Percentiles rank a stretch among this genome's conserved stretches.
These are phyloP conservation scores for Dendrobium chrysotoxum DNA, from an alignment of 106 monocot species.

Conservation along the genomic window DNA sequence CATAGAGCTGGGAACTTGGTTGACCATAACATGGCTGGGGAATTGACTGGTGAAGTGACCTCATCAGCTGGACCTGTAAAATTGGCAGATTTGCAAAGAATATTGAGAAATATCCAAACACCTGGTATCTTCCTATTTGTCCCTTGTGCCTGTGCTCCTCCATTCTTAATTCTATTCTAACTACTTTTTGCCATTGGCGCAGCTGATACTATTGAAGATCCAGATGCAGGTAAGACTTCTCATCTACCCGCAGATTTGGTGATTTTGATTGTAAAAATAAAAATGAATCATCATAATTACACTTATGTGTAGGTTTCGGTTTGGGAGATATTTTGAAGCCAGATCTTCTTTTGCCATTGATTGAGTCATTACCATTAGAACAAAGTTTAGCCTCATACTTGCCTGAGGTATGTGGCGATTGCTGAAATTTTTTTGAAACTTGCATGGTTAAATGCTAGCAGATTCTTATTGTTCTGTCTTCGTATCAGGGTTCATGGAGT, in stretches of 20 bases:
- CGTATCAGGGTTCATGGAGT: slow-evolving; percentile 61
- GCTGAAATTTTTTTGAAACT: not conserved
- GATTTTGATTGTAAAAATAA: not conserved
- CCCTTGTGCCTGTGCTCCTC: not conserved
- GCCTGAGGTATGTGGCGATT: slow-evolving; percentile 57
- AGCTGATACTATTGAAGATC: slow-evolving; percentile 50
- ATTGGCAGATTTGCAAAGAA: slow-evolving; percentile 88
- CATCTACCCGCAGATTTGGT: no score
- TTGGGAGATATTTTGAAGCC: slow-evolving; percentile 92
- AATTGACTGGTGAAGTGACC: slow-evolving; percentile 71
- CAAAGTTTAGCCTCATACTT: slow-evolving; percentile 61
- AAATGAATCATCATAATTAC: not conserved
- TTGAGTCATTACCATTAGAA: slow-evolving; percentile 68
- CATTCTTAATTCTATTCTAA: not conserved
- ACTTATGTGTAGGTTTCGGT: slow-evolving; percentile 43
- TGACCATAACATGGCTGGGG: slow-evolving; percentile 56
- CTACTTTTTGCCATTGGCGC: slow-evolving; percentile 3
- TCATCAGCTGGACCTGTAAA: slow-evolving; percentile 88
- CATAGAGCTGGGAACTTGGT: slow-evolving; percentile 79
- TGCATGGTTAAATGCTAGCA: not conserved
- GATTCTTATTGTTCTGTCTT: not conserved
- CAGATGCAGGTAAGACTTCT: slow-evolving; percentile 56
- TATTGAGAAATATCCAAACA: slow-evolving; percentile 68
- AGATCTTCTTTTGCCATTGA: slow-evolving; percentile 69
- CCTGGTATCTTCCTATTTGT: slow-evolving; percentile 36